Evolutionary conservation across 202 grass and related monocot species (phyloP).

Genomic region (Setaria viridis): DNA sequence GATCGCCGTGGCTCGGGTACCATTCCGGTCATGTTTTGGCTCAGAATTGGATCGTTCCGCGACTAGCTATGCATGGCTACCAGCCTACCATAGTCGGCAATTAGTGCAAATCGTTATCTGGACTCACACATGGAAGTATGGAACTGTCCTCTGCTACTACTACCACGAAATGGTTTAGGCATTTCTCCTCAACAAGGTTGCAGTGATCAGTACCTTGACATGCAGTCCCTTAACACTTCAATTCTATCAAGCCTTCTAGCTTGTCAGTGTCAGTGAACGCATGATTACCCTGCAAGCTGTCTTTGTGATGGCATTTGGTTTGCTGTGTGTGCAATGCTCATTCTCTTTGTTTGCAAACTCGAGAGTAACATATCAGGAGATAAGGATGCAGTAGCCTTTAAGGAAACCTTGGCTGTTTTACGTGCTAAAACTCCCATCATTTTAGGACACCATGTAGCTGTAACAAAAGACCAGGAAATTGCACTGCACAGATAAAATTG

Average conservation of each 20-base stretch:
- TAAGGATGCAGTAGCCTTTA: not conserved
- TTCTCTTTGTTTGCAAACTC: not conserved
- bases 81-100: not conserved
- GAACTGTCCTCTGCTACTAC: not conserved
- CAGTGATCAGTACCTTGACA: not conserved
- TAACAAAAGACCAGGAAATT: constrained; percentile 17
- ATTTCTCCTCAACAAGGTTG: not conserved
- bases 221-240: not conserved
- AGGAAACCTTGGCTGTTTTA: constrained; percentile 14
- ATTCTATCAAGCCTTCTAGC: not conserved
- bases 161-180: not conserved
- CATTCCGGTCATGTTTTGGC: not conserved
- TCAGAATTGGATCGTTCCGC: not conserved
- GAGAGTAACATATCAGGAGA: not conserved
- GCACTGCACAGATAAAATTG: not conserved
- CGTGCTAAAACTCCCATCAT: not conserved
- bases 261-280: not conserved
- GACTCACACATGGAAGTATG: not conserved
- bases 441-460: constrained; percentile 18
- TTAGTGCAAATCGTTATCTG: not conserved
- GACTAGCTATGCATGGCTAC: not conserved
- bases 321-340: not conserved
- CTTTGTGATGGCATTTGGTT: too few relatives aligned
- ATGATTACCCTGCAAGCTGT: too few relatives aligned
- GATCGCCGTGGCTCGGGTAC: not conserved